A percentile compares a stretch with the other conserved stretches of the same genome.
phyloP scores from a whole-genome alignment of 306 rosid species.

The Pterocarpus santalinus region DNA sequence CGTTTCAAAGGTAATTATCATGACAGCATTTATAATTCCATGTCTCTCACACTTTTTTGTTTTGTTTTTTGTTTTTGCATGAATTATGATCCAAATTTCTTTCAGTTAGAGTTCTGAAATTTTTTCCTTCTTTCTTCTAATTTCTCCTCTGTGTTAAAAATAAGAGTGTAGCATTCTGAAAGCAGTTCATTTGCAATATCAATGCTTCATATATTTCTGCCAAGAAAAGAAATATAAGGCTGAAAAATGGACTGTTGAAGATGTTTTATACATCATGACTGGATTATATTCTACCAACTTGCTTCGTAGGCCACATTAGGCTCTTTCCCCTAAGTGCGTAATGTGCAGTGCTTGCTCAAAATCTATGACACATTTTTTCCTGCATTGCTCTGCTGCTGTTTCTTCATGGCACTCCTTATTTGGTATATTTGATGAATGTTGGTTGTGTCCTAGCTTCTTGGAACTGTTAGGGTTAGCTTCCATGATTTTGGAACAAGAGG shows the following conservation, averaged over 20 bases:
- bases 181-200: constrained; percentile 4
- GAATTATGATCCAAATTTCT: constrained; percentile 10
- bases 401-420: not conserved
- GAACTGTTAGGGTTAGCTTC: not conserved
- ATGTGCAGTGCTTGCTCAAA: not conserved
- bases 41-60: not conserved
- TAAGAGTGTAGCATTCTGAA: constrained; percentile 23
- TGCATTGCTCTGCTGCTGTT: not conserved
- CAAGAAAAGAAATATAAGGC: not conserved
- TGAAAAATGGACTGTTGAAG: constrained; percentile 11
- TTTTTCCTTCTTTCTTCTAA: constrained; percentile 12
- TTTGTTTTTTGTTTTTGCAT: constrained; percentile 11
- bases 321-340: not conserved
- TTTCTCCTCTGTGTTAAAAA: constrained; percentile 7
- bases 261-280: constrained; percentile 6
- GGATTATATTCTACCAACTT: constrained; percentile 27
- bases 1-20: constrained; percentile 51
- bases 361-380: not conserved
- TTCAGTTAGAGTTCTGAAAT: constrained; percentile 17
- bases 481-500: not conserved
- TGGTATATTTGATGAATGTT: not conserved
- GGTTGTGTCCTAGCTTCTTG: not conserved
- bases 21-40: constrained; percentile 3
- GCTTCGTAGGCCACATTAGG: not conserved
- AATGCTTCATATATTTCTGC: constrained; percentile 22